A percentile compares a stretch with the other conserved stretches of the same genome.
These are phyloP conservation scores for Pythium coloratum DNA, from an alignment of 352 stramenopile species.

Conservation along the genomic window DNA sequence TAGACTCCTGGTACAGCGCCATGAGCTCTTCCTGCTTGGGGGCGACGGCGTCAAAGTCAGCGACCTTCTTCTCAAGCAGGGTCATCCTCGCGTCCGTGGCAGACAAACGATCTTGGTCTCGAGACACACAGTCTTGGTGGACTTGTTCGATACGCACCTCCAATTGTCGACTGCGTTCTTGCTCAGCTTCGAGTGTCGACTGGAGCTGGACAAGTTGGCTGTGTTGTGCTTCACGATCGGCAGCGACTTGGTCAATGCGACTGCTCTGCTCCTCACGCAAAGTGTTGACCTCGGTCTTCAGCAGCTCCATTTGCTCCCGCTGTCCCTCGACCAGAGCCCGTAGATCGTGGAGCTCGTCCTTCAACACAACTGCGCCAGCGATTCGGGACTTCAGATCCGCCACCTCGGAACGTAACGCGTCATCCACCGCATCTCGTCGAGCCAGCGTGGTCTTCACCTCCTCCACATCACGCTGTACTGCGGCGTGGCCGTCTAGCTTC, in stretches of 20 bases:
- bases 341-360: not conserved
- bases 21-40: not conserved
- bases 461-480: not conserved
- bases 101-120: not conserved
- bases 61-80: not conserved
- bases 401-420: not conserved
- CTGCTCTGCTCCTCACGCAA: not conserved
- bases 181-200: not conserved
- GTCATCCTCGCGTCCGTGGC: not conserved
- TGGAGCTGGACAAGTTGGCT: not conserved
- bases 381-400: not conserved
- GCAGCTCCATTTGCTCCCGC: not conserved
- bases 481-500: not conserved
- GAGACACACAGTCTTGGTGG: not conserved
- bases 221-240: not conserved
- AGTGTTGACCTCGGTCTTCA: not conserved
- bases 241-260: not conserved
- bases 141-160: not conserved
- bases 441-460: not conserved
- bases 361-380: not conserved
- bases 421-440: not conserved
- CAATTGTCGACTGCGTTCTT: not conserved
- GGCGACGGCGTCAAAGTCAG: not conserved
- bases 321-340: not conserved
- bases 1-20: not conserved